Conservation (phyloP, 2,329 filamentous ascomycete species). For the Corynespora cassiicola region DNA sequence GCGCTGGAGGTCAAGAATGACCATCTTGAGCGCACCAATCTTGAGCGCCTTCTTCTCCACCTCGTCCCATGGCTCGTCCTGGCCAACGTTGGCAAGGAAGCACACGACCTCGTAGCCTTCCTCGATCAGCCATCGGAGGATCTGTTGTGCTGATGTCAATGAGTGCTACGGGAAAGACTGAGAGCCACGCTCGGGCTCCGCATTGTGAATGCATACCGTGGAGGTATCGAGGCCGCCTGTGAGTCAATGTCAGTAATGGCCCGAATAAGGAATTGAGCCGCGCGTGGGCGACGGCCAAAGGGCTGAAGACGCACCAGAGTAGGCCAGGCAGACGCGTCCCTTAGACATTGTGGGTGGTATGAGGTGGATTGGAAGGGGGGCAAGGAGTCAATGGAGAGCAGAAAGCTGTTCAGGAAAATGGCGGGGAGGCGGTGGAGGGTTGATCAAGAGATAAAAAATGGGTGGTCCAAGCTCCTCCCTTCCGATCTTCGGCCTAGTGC, state of each 20-base stretch:
- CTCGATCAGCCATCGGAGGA: slow-evolving; percentile 49
- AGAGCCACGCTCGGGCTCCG: too few relatives aligned
- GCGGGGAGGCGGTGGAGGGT: slow-evolving; percentile 10
- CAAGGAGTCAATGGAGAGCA: not conserved
- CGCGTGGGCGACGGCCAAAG: not conserved
- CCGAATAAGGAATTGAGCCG: not conserved
- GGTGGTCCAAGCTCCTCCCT: slow-evolving; percentile 20
- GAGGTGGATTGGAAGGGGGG: not conserved
- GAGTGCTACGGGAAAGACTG: too few relatives aligned
- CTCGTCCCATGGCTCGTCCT: slow-evolving; percentile 60
- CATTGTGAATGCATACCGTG: too few relatives aligned
- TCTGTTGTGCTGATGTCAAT: too few relatives aligned
- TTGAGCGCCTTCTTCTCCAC: slow-evolving; percentile 75
- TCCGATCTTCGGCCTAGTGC: slow-evolving; percentile 18
- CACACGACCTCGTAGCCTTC: slow-evolving; percentile 68
- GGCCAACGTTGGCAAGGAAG: slow-evolving; percentile 64
- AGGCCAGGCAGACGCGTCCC: slow-evolving; percentile 57
- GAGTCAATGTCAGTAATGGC: slow-evolving; percentile 29
- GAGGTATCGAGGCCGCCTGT: slow-evolving; percentile 65
- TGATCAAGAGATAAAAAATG: slow-evolving; percentile 15
- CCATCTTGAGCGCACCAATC: slow-evolving; percentile 71
- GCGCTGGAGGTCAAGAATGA: slow-evolving; percentile 69
- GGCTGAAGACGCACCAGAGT: slow-evolving; percentile 46
- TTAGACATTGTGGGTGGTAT: slow-evolving; percentile 39
- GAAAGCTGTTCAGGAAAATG: not conserved